Evolutionary conservation across 176 grass and related monocot genomes (phyloP).

Genomic region (Thinopyrum elongatum): DNA sequence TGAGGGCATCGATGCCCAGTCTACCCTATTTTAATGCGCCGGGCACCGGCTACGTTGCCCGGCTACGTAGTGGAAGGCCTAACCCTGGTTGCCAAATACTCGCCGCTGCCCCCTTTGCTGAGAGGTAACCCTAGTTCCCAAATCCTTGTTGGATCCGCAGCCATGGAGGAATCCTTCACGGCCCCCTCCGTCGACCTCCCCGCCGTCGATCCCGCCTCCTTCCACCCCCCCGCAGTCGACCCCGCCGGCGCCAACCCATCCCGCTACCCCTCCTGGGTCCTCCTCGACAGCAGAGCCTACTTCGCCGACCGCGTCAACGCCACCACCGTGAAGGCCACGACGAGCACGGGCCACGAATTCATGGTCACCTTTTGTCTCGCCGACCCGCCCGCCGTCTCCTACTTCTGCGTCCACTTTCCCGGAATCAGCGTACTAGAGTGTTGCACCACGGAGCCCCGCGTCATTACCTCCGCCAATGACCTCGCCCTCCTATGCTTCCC

Average conservation of each 20-base stretch:
- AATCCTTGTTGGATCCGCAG: neutral
- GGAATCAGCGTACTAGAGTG: neutral
- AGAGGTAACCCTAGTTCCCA: neutral
- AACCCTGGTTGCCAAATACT: neutral
- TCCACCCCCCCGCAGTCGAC: neutral
- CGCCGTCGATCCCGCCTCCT: neutral
- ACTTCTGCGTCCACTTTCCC: neutral
- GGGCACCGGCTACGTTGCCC: too few relatives aligned
- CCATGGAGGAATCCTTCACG: neutral
- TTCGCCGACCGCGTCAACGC: neutral
- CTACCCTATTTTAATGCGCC: too few relatives aligned
- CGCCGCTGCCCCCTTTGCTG: too few relatives aligned
- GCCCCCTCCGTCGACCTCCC: neutral
- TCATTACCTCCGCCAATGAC: neutral
- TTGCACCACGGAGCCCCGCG: neutral
- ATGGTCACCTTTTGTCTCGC: neutral
- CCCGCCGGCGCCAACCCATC: neutral
- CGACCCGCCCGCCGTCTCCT: slow-evolving; percentile 4
- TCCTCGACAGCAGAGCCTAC: neutral
- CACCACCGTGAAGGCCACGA: neutral
- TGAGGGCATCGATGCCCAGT: too few relatives aligned
- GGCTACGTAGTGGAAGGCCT: too few relatives aligned
- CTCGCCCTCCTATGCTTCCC: neutral
- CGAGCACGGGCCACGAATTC: neutral
- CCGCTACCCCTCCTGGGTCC: neutral